phyloP scores from a whole-genome alignment of 176 grass and related monocot species.

The Carex littledalei region DNA sequence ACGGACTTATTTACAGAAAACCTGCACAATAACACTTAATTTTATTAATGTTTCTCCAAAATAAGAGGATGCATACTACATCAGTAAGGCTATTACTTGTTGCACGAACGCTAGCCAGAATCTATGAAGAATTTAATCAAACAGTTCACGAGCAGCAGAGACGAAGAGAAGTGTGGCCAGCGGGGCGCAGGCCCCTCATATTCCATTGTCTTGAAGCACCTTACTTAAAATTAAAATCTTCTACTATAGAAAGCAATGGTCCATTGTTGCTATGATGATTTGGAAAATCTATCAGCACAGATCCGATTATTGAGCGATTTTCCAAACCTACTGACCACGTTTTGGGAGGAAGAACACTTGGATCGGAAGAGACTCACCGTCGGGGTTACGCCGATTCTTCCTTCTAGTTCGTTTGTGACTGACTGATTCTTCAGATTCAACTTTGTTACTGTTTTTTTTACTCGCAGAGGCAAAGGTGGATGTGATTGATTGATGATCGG shows the following conservation, averaged over 20 bases:
- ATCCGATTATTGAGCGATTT: neutral
- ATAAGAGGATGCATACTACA: neutral
- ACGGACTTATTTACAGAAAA: neutral
- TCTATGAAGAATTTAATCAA: neutral
- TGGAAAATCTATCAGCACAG: neutral
- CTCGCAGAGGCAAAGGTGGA: neutral
- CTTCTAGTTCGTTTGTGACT: neutral
- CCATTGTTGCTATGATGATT: neutral
- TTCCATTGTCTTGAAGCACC: neutral
- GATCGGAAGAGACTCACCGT: neutral
- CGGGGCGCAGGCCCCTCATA: neutral
- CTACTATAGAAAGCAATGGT: neutral
- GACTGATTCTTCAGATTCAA: neutral
- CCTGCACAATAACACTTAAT: neutral
- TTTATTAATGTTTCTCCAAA: neutral
- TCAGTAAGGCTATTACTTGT: neutral
- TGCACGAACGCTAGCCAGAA: neutral
- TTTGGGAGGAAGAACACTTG: neutral
- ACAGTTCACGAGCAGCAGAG: neutral
- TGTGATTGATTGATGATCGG: constrained; percentile 2
- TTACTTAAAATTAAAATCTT: neutral
- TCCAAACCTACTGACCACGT: neutral
- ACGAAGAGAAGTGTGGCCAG: neutral
- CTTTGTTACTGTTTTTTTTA: neutral
- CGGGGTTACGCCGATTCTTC: neutral